phyloP scores from a whole-genome alignment of 1,284 basidiomycete genomes.

The Neolentinus lepideus region DNA sequence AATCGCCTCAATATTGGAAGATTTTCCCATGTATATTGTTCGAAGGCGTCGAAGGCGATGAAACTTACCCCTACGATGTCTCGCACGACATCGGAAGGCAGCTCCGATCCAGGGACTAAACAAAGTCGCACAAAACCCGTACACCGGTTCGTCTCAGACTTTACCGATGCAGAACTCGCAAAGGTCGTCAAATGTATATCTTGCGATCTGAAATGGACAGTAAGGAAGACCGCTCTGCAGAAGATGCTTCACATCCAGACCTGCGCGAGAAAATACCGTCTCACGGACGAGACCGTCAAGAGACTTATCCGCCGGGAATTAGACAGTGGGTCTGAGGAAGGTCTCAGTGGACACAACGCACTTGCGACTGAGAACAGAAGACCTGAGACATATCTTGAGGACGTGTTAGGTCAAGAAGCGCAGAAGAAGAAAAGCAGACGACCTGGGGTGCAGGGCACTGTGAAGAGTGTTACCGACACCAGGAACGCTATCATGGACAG shows the following conservation, averaged over 20 bases:
- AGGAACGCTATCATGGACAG: slow-evolving; percentile 45
- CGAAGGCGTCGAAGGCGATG: not conserved
- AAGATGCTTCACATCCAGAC: slow-evolving; percentile 60
- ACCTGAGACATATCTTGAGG: slow-evolving; percentile 46
- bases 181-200: slow-evolving; percentile 52
- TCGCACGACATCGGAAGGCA: not conserved
- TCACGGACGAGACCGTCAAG: slow-evolving; percentile 48
- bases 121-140: not conserved
- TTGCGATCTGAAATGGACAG: slow-evolving; percentile 63
- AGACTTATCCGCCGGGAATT: slow-evolving; percentile 45
- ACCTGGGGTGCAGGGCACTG: slow-evolving; percentile 32
- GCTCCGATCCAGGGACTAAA: not conserved
- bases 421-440: slow-evolving; percentile 38
- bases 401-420: slow-evolving; percentile 36
- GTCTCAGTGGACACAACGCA: slow-evolving; percentile 16
- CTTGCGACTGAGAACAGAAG: slow-evolving; percentile 14
- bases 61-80: not conserved
- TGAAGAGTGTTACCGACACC: slow-evolving; percentile 39
- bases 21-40: not conserved
- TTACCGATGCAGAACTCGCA: slow-evolving; percentile 38
- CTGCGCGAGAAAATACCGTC: slow-evolving; percentile 55
- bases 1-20: not conserved
- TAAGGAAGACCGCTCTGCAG: slow-evolving; percentile 49
- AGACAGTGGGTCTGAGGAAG: slow-evolving; percentile 14
- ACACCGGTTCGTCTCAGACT: slow-evolving; percentile 15